A percentile compares a stretch with the other conserved stretches of the same genome.
phyloP scores from a whole-genome alignment of 257 asterid genomes.

The Ilex aquifolium region DNA sequence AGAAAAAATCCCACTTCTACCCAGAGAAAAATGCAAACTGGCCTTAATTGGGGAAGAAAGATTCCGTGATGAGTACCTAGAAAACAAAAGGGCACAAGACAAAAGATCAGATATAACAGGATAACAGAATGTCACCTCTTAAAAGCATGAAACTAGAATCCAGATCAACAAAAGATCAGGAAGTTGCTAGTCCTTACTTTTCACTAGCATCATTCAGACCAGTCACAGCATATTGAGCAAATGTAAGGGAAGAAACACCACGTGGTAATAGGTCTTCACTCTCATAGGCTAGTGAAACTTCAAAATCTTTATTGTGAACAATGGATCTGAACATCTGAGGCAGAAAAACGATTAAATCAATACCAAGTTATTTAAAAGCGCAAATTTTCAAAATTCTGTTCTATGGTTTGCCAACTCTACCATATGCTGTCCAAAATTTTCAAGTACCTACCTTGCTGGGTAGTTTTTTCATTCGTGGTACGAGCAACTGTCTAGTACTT shows the following conservation, averaged over 20 bases:
- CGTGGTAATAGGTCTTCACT: conserved; percentile 69
- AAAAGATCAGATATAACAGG: conserved; percentile 1
- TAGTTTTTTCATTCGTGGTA: conserved; percentile 88
- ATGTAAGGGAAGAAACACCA: conserved; percentile 57
- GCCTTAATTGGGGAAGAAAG: conserved; percentile 94
- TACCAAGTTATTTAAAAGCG: not conserved
- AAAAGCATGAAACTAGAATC: conserved; percentile 8
- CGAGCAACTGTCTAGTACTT: conserved; percentile 70
- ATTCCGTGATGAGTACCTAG: conserved; percentile 84
- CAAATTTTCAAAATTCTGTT: not conserved
- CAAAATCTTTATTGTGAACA: conserved; percentile 83
- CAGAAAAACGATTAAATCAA: conserved; percentile 11
- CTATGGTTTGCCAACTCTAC: conserved; percentile 1
- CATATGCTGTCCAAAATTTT: conserved; percentile 6
- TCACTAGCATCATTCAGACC: conserved; percentile 84
- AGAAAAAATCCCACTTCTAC: conserved; percentile 83
- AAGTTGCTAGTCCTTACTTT: conserved; percentile 41
- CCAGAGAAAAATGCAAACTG: conserved; percentile 85
- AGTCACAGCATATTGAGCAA: conserved; percentile 74
- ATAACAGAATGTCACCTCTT: conserved; percentile 14
- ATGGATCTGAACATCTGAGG: conserved; percentile 85
- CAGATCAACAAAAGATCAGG: conserved; percentile 14
- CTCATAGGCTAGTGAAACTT: conserved; percentile 87
- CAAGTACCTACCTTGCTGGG: conserved; percentile 74
- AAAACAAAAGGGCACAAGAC: not conserved